phyloP scores from a whole-genome alignment of 2,329 filamentous ascomycete genomes.

The Dothideomycetidae sp. region DNA sequence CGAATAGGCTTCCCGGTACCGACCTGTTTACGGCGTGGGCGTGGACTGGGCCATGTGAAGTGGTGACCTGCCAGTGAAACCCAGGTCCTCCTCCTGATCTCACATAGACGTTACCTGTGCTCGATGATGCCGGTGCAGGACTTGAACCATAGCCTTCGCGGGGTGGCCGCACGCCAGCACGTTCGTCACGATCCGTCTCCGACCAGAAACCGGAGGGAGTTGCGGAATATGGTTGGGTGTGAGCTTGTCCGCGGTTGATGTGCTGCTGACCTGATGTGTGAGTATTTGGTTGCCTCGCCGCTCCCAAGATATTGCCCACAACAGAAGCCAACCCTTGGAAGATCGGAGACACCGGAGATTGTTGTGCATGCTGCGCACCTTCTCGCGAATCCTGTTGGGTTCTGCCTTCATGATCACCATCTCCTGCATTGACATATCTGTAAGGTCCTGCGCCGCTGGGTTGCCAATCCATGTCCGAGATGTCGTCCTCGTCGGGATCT shows the following conservation, averaged over 20 bases:
- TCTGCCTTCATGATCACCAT: neutral
- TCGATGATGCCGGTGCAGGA: too few relatives aligned
- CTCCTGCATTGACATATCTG: slow-evolving; percentile 8
- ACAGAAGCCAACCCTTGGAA: slow-evolving; percentile 12
- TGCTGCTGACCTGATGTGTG: too few relatives aligned
- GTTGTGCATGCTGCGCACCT: too few relatives aligned
- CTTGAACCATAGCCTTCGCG: too few relatives aligned
- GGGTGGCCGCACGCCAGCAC: too few relatives aligned
- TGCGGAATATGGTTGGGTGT: too few relatives aligned
- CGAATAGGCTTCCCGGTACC: too few relatives aligned
- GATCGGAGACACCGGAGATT: neutral
- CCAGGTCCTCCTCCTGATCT: slow-evolving; percentile 13
- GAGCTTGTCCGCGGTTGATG: too few relatives aligned
- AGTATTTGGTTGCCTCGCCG: neutral
- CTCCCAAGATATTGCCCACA: slow-evolving; percentile 12
- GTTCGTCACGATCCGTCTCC: too few relatives aligned
- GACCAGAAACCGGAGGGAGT: too few relatives aligned
- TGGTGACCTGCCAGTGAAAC: slow-evolving; percentile 20
- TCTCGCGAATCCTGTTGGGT: slow-evolving; percentile 2
- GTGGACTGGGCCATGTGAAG: slow-evolving; percentile 20
- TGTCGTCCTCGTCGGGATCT: slow-evolving; percentile 35
- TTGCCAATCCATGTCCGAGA: slow-evolving; percentile 21
- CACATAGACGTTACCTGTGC: neutral
- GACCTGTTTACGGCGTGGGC: slow-evolving; percentile 39
- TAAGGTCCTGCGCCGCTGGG: slow-evolving; percentile 12